These are phyloP conservation scores for Dioszegia crocea DNA, from an alignment of 768 basidiomycete species.

Conservation along the genomic window DNA sequence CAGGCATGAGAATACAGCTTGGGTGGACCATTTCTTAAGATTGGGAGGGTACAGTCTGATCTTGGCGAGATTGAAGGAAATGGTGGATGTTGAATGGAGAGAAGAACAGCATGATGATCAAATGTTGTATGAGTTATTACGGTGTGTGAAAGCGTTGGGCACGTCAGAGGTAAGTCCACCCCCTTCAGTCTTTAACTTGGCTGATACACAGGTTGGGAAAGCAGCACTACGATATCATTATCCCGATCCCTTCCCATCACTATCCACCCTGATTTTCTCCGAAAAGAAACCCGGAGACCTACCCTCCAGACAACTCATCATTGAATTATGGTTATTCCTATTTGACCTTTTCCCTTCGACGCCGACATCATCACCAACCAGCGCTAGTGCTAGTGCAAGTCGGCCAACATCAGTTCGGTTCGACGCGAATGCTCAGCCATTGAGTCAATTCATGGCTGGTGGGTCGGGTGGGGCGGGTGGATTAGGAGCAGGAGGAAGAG, in stretches of 20 bases:
- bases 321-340: slow-evolving; percentile 77
- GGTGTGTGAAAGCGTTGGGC: slow-evolving; percentile 88
- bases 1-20: slow-evolving; percentile 84
- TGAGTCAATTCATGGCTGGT: background rate
- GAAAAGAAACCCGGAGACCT: slow-evolving; percentile 98
- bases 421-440: slow-evolving; percentile 14
- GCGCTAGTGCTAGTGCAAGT: too few species aligned
- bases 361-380: background rate
- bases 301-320: slow-evolving; percentile 78
- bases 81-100: slow-evolving; percentile 94
- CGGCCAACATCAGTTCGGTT: slow-evolving; percentile 30
- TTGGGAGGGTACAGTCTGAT: slow-evolving; percentile 81
- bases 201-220: slow-evolving; percentile 60
- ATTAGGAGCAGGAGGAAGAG: too few species aligned
- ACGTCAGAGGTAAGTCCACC: slow-evolving; percentile 56
- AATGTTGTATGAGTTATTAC: slow-evolving; percentile 80
- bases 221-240: slow-evolving; percentile 82
- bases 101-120: slow-evolving; percentile 99
- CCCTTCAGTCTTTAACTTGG: background rate
- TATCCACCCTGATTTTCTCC: slow-evolving; percentile 80
- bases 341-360: slow-evolving; percentile 76
- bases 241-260: slow-evolving; percentile 79
- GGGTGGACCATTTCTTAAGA: slow-evolving; percentile 81
- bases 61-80: slow-evolving; percentile 77
- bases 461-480: too few species aligned